Percentiles rank a stretch among this genome's conserved stretches.
Conservation (phyloP, 2,329 filamentous ascomycete genomes). For the Apiospora phragmitis region DNA sequence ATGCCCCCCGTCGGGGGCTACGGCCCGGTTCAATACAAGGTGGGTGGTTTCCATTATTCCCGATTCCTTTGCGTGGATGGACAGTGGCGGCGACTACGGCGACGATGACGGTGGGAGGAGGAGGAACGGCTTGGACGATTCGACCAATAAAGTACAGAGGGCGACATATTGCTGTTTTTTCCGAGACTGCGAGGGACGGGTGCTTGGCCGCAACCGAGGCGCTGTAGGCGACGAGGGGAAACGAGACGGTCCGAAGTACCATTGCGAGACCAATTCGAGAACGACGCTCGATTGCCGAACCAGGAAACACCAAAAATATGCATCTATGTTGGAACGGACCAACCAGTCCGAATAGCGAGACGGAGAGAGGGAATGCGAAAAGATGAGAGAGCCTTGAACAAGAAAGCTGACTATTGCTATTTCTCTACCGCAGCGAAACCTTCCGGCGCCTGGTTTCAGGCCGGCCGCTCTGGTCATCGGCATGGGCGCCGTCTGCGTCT, state of each 20-base stretch:
- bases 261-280: neutral
- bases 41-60: conserved; percentile 41
- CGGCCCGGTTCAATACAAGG: conserved; percentile 95
- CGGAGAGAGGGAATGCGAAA: neutral
- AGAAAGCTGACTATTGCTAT: conserved; percentile 20
- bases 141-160: neutral
- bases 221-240: neutral
- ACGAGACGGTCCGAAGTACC: neutral
- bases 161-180: neutral
- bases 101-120: neutral
- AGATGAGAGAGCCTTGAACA: neutral
- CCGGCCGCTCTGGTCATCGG: conserved; percentile 77
- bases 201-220: neutral
- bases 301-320: neutral
- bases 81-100: neutral
- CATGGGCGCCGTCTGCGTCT: conserved; percentile 77
- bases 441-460: conserved; percentile 87
- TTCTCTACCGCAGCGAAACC: conserved; percentile 67
- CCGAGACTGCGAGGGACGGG: neutral
- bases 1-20: conserved; percentile 96
- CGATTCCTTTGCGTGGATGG: neutral
- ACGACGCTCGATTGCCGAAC: neutral
- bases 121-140: neutral
- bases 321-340: neutral
- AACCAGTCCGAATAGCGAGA: neutral